Evolutionary conservation across 352 stramenopile genomes (phyloP).

Genomic region (Globisporangium nagaii): DNA sequence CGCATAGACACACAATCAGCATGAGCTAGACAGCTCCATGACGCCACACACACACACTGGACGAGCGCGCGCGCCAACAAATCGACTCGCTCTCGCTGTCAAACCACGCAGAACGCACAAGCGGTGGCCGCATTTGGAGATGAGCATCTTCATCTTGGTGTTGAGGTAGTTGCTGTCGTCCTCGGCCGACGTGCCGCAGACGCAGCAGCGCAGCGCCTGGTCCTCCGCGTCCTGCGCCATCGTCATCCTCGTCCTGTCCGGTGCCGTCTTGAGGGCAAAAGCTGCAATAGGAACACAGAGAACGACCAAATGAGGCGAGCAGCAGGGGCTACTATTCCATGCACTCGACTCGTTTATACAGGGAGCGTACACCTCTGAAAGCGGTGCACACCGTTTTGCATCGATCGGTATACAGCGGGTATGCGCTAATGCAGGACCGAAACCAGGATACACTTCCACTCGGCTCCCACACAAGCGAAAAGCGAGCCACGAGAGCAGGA

Average conservation of each 20-base stretch:
- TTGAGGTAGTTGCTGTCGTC: slow-evolving; percentile 88
- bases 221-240: slow-evolving; percentile 59
- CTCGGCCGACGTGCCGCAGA: slow-evolving; percentile 80
- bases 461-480: too few relatives aligned
- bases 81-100: too few relatives aligned
- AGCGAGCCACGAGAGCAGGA: too few relatives aligned
- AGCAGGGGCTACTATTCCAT: background rate
- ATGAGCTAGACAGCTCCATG: background rate
- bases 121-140: slow-evolving; percentile 86
- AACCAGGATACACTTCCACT: slow-evolving; percentile 3
- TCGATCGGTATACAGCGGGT: background rate
- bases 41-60: background rate
- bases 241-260: slow-evolving; percentile 12
- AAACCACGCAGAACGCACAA: slow-evolving; percentile 82
- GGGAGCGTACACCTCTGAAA: background rate
- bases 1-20: background rate
- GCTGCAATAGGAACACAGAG: background rate
- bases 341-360: background rate
- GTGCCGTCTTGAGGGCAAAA: background rate
- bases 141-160: slow-evolving; percentile 91
- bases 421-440: background rate
- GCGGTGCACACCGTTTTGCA: background rate
- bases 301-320: too few relatives aligned
- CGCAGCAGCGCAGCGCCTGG: slow-evolving; percentile 79
- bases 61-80: too few relatives aligned